These are phyloP conservation scores for Platismatia glauca DNA, from an alignment of 495 filamentous ascomycete species.

Conservation along the genomic window DNA sequence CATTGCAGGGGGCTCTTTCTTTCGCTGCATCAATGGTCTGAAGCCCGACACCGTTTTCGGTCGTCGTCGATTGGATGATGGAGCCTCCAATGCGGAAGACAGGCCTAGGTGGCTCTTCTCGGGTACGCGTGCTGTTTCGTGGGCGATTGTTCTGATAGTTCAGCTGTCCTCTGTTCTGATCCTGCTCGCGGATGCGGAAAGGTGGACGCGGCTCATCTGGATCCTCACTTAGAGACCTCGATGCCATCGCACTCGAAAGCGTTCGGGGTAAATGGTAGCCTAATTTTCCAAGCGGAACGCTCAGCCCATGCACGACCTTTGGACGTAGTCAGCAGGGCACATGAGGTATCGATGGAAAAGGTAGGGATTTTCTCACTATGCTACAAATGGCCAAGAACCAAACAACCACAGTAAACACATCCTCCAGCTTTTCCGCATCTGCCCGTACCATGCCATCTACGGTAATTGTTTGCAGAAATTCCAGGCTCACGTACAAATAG, in stretches of 20 bases:
- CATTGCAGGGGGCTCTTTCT: neutral
- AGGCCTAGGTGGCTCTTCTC: conserved; percentile 31
- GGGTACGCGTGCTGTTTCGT: conserved; percentile 20
- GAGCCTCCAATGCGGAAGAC: conserved; percentile 46
- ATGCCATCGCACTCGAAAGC: conserved; percentile 42
- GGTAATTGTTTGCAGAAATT: conserved; percentile 50
- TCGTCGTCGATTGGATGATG: conserved; percentile 28
- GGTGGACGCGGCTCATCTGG: conserved; percentile 12
- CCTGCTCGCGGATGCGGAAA: conserved; percentile 15
- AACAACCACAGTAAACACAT: conserved; percentile 60
- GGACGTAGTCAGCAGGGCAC: conserved; percentile 7
- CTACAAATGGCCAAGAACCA: conserved; percentile 85
- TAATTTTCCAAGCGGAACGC: conserved; percentile 73
- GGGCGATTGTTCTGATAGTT: conserved; percentile 26
- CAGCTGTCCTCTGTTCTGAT: conserved; percentile 19
- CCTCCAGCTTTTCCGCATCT: conserved; percentile 56
- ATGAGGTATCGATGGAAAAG: neutral
- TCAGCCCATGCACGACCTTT: conserved; percentile 78
- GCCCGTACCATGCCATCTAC: conserved; percentile 51
- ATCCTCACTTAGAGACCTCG: conserved; percentile 16
- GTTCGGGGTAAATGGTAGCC: conserved; percentile 73
- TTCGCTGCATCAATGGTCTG: neutral
- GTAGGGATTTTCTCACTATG: conserved; percentile 51
- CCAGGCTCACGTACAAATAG: conserved; percentile 71
- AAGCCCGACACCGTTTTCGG: neutral